phyloP scores from a whole-genome alignment of 164 flowering plant species.

The Aristolochia californica region DNA sequence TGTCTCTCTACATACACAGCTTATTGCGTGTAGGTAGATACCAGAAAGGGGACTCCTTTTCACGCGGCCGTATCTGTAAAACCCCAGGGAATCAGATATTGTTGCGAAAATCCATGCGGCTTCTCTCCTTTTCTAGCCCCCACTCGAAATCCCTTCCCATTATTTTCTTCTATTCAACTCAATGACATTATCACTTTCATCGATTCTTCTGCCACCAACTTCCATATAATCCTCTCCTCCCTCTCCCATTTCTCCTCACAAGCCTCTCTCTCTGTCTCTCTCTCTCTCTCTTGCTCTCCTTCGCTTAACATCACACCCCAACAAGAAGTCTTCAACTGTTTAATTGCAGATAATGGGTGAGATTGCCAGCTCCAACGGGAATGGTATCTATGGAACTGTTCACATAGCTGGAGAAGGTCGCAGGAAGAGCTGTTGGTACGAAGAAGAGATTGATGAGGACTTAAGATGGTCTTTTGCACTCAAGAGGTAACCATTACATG shows the following conservation, averaged over 20 bases:
- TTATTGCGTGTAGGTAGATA: too few species aligned
- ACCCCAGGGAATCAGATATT: slow-evolving; percentile 18
- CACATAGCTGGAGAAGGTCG: slow-evolving; percentile 21
- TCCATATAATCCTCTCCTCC: slow-evolving; percentile 10
- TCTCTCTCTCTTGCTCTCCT: slow-evolving; percentile 6
- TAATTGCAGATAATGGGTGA: slow-evolving; percentile 43
- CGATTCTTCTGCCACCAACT: slow-evolving; percentile 23
- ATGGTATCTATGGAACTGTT: slow-evolving; percentile 8
- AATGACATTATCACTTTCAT: slow-evolving; percentile 16
- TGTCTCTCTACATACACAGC: not conserved
- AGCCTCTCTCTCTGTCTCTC: slow-evolving; percentile 3
- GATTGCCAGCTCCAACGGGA: slow-evolving; percentile 38
- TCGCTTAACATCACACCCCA: too few species aligned
- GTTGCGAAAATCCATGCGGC: slow-evolving; percentile 41
- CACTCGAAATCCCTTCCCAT: slow-evolving; percentile 10
- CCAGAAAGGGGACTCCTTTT: not conserved
- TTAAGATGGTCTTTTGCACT: slow-evolving; percentile 84
- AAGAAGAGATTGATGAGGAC: slow-evolving; percentile 83
- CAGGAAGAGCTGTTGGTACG: slow-evolving; percentile 93
- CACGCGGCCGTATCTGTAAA: slow-evolving; percentile 43
- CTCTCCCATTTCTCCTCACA: not conserved
- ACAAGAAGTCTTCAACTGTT: too few species aligned
- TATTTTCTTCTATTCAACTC: slow-evolving; percentile 4
- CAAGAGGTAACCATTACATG: not conserved
- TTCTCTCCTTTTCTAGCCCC: slow-evolving; percentile 14